These are phyloP conservation scores for Scleroderma bovista DNA, from an alignment of 768 basidiomycete genomes.

Conservation along the genomic window DNA sequence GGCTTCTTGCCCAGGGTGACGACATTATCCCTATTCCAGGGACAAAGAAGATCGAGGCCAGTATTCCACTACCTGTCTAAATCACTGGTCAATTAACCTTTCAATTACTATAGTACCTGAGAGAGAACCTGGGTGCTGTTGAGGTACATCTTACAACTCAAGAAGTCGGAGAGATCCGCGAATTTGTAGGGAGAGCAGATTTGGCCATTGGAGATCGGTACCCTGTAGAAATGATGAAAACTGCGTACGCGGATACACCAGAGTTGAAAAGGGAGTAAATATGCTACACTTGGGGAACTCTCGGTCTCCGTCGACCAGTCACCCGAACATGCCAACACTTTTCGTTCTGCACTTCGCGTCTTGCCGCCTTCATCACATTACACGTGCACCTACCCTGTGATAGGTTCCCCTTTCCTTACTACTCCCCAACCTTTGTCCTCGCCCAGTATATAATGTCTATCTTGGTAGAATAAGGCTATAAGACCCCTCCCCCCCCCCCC, in stretches of 20 bases:
- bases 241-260: slow-evolving; percentile 19
- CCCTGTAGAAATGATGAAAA: background rate
- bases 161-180: slow-evolving; percentile 33
- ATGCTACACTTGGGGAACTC: too few species aligned
- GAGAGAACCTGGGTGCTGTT: slow-evolving; percentile 39
- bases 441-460: too few species aligned
- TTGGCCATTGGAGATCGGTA: slow-evolving; percentile 24
- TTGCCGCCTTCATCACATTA: too few species aligned
- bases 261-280: too few species aligned
- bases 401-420: too few species aligned
- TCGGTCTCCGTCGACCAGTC: too few species aligned
- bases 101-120: slow-evolving; percentile 30
- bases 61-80: background rate
- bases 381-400: too few species aligned
- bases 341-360: too few species aligned
- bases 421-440: too few species aligned
- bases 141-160: slow-evolving; percentile 31
- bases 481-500: too few species aligned
- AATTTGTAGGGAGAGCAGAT: slow-evolving; percentile 28
- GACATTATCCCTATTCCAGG: slow-evolving; percentile 39
- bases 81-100: background rate
- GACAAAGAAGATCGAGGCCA: slow-evolving; percentile 29
- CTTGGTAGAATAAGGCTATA: too few species aligned
- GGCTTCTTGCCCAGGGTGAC: slow-evolving; percentile 34
- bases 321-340: too few species aligned